Evolutionary conservation across 257 asterid genomes (phyloP).

Genomic region (Primulina eburnea): DNA sequence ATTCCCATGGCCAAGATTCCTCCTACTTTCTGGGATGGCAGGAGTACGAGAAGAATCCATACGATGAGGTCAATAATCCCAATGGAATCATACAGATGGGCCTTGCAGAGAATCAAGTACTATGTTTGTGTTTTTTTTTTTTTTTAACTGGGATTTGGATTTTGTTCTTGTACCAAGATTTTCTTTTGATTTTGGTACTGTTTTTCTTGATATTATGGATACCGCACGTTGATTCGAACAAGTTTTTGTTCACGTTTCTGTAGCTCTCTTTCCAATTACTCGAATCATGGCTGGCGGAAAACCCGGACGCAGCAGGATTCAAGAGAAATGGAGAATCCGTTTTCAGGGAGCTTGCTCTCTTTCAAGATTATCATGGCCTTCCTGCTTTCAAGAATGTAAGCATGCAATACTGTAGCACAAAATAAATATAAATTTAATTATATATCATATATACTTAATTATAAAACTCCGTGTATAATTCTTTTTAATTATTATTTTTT

Average conservation of each 20-base stretch:
- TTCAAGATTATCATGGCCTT: constrained; percentile 73
- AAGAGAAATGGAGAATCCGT: constrained; percentile 48
- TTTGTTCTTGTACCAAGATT: neutral
- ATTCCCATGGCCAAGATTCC: constrained; percentile 61
- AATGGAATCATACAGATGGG: constrained; percentile 63
- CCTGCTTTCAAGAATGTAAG: constrained; percentile 48
- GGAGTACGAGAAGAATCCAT: constrained; percentile 61
- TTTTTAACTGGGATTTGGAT: neutral
- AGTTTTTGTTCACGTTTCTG: neutral
- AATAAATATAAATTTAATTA: neutral
- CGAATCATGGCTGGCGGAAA: constrained; percentile 52
- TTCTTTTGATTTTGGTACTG: too few relatives aligned
- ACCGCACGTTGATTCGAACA: neutral
- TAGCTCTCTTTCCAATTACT: constrained; percentile 59
- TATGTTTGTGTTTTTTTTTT: neutral
- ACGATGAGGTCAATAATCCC: constrained; percentile 39
- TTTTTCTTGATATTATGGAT: neutral
- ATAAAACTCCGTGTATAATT: neutral
- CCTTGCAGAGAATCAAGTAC: constrained; percentile 58
- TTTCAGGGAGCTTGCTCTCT: constrained; percentile 67
- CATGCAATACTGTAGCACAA: constrained; percentile 7
- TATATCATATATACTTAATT: too few relatives aligned
- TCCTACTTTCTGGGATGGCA: constrained; percentile 64
- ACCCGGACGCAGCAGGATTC: constrained; percentile 54
- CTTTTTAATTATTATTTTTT: neutral